Evolutionary conservation across 2,329 filamentous ascomycete species (phyloP), one percentile per base, ranked within the genome.

Genomic region (Xylaria sp.): DNA sequence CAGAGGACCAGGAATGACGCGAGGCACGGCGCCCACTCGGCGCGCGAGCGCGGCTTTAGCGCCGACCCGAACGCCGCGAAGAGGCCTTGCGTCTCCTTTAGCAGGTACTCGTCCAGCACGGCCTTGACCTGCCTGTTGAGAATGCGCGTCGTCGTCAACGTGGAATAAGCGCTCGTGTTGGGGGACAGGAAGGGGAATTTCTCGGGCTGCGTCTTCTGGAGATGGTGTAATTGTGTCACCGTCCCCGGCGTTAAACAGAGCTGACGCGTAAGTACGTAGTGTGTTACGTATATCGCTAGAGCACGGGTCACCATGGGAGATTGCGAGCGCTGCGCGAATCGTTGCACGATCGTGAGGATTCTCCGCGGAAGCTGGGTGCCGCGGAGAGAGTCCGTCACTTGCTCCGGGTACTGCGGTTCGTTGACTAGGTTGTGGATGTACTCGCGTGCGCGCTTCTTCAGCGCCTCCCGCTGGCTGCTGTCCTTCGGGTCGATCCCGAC

Each of bases 71-170:
- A 87, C 68, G 81, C 78, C 46, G 86, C 83, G 72, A 88, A 88
- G 20, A 89, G 80, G 54, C 78, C 70, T 68, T 83, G 79, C 79
- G 86, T 84, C 72, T 88, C 86, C 44, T 81, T 81, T 70, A 82
- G 79, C 75, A 88, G 81, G 72, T 86, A 78, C 74, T 88, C 86
- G 78, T 89, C 86, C 15, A 88, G 74, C n/a, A 87, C 79, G 5
- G 84, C 81, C 77, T 89, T 89, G 75, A 89, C 74, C 77, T 89
- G 87, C 38, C 86, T 82, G 71, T 84, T 86, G 48, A 89, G 83
- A 58, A 89, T 81, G 11, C 86, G 83, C 40, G 87, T 89, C 54
- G 86, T 78, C 4, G 46, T 17, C 3, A 79, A 77, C 7, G 78
- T 78, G 71, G 36, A 28, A 33, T 49, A 28, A 6, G 40, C 54